phyloP scores from a whole-genome alignment of 805 yeast species.

The Monosporozyma aerobia region DNA sequence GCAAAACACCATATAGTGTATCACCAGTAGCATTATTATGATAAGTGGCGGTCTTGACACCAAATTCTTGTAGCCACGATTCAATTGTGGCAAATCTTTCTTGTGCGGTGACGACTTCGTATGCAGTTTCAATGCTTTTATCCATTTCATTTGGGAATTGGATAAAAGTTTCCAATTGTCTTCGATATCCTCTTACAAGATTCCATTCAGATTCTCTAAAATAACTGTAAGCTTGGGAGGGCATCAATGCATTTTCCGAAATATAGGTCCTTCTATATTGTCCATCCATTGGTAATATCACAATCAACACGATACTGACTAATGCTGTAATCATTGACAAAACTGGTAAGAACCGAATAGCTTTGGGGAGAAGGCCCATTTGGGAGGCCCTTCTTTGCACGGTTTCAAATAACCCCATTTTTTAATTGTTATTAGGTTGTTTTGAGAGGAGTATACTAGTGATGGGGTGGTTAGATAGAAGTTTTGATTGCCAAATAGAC shows the following conservation, averaged over 20 bases:
- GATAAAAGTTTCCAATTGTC: constrained; percentile 28
- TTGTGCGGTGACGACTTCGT: constrained; percentile 7
- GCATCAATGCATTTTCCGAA: constrained; percentile 93
- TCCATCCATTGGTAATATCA: constrained; percentile 62
- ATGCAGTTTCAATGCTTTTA: constrained; percentile 3
- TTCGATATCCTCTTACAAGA: constrained; percentile 71
- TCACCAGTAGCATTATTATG: constrained; percentile 35
- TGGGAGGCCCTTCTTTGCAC: constrained; percentile 36
- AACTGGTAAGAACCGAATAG: constrained; percentile 36
- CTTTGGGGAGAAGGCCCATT: constrained; percentile 39
- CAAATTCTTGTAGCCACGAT: constrained; percentile 60
- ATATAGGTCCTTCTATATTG: constrained; percentile 77
- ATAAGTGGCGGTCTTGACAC: constrained; percentile 52
- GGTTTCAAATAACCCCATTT: constrained; percentile 21
- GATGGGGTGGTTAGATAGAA: background rate
- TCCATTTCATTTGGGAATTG: constrained; percentile 19
- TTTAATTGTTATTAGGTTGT: background rate
- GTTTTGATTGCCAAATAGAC: background rate
- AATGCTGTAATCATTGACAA: constrained; percentile 36
- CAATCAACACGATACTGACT: constrained; percentile 49
- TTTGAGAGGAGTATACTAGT: background rate
- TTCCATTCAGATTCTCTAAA: constrained; percentile 95
- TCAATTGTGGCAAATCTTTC: constrained; percentile 40
- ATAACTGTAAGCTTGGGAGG: constrained; percentile 88
- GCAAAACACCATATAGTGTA: constrained; percentile 69